Evolutionary conservation across 2,329 filamentous ascomycete genomes (phyloP), one percentile per base, ranked within the genome.

Genomic region (Cercospora zeina): DNA sequence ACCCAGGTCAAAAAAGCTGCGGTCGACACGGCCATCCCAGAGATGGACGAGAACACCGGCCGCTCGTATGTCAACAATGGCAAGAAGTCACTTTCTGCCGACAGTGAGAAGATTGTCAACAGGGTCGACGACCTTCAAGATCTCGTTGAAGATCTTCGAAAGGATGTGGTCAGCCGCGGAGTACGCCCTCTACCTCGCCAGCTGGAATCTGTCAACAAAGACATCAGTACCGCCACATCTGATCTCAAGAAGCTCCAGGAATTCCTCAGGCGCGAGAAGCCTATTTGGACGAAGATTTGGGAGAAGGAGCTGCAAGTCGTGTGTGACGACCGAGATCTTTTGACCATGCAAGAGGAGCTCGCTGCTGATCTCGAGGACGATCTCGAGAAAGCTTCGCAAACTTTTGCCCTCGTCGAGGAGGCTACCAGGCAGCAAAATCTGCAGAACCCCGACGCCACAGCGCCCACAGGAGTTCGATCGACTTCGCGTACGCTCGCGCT

Each of bases 281-380:
- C 95, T 0, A 82, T 97, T 62, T 99, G 95, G 93, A 97, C 92
- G 59, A 97, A 97, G 85, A 96, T 97, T 67, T 99, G 95, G 95
- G 93, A 97, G 83, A 93, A 96, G 78, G 93, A 97, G 76, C 82
- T 99, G 50, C 91, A 97, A 76, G 88, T 93, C 57, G 93, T 99
- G 2, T 97, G 95, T 78, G 92, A 96, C 74, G 95, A 97, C 72
- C 87, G 93, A 68, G 93, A 97, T 73, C 88, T 97, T 76, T 85
- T 99, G 69, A 95, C 92, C 54, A 89, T 97, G 82, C 93, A 96
- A 81, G 95, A 99, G 79, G 95, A 97, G 70, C 85, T 99, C 65
- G 89, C 93, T 67, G 87, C 93, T 49, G 95, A 99, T 79, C 79
- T 99, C 66, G 87, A 95, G 72, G 93, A 97, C 72, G 95, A 99